Evolutionary conservation across 1,139 yeast genomes (phyloP).

Genomic region (Geotrichum europaeum): DNA sequence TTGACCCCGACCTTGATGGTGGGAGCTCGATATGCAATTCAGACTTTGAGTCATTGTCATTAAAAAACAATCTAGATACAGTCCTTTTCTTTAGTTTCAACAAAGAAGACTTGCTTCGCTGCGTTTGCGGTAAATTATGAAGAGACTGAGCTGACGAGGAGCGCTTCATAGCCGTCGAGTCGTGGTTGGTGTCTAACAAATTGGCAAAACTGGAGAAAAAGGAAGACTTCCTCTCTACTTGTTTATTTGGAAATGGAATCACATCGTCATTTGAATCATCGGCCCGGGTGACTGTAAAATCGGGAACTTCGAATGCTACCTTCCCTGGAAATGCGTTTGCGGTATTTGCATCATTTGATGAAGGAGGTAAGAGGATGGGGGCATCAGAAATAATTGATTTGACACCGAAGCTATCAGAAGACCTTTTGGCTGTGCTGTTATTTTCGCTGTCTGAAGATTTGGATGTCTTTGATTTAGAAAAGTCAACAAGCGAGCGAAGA

Average conservation of each 20-base stretch:
- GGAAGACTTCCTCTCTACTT: slow-evolving; percentile 5
- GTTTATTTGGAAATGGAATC: not conserved
- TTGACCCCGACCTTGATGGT: slow-evolving; percentile 1
- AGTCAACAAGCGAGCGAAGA: slow-evolving; percentile 11
- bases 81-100: slow-evolving; percentile 20
- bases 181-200: slow-evolving; percentile 9
- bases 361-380: not conserved
- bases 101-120: slow-evolving; percentile 18
- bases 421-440: not conserved
- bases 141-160: slow-evolving; percentile 12
- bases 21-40: not conserved
- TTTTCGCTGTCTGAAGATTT: not conserved
- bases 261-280: not conserved
- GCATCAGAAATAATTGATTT: slow-evolving; percentile 1
- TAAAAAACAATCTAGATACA: slow-evolving; percentile 20
- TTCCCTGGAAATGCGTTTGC: slow-evolving; percentile 4
- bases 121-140: not conserved
- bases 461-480: not conserved
- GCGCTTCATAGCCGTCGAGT: slow-evolving; percentile 1
- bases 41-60: slow-evolving; percentile 8
- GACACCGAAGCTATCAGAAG: not conserved
- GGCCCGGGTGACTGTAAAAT: slow-evolving; percentile 7
- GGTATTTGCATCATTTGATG: slow-evolving; percentile 6
- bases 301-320: slow-evolving; percentile 7
- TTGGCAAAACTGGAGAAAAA: slow-evolving; percentile 10